phyloP scores from a whole-genome alignment of 2,329 filamentous ascomycete genomes.

The Ceratocystis colombiana region DNA sequence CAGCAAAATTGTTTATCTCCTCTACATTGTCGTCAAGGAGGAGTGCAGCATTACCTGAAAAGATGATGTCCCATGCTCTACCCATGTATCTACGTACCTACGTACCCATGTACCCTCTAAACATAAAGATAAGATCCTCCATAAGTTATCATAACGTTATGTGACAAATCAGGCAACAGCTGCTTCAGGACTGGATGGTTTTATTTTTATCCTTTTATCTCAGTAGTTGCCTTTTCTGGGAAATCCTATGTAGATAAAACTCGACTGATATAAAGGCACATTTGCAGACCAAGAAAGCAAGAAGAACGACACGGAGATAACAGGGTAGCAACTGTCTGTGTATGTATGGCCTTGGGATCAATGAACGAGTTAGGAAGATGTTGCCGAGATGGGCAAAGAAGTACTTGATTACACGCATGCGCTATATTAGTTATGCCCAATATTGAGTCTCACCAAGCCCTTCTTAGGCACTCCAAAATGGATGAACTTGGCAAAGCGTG shows the following conservation, averaged over 20 bases:
- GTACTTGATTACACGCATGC: background rate
- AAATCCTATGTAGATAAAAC: background rate
- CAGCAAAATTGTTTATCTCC: too few relatives aligned
- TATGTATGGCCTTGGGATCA: background rate
- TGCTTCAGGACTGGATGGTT: too few relatives aligned
- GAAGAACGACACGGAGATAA: background rate
- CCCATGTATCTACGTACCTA: background rate
- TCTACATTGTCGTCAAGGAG: background rate
- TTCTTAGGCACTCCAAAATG: too few relatives aligned
- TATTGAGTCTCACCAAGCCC: too few relatives aligned
- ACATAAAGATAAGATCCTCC: conserved; percentile 4
- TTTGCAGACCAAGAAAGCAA: background rate
- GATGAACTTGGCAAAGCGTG: too few relatives aligned
- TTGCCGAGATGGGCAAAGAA: background rate
- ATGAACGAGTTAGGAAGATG: background rate
- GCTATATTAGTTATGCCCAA: too few relatives aligned
- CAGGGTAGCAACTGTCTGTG: background rate
- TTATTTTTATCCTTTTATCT: conserved; percentile 8
- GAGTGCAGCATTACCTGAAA: too few relatives aligned
- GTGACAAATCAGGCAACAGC: background rate
- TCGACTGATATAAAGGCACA: background rate
- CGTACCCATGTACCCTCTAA: background rate
- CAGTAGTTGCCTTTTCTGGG: background rate
- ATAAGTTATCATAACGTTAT: background rate
- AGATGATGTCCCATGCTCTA: too few relatives aligned